Base-by-base conservation (phyloP, 1,284 basidiomycete genomes). In the Paramarasmius palmivorus region DNA sequence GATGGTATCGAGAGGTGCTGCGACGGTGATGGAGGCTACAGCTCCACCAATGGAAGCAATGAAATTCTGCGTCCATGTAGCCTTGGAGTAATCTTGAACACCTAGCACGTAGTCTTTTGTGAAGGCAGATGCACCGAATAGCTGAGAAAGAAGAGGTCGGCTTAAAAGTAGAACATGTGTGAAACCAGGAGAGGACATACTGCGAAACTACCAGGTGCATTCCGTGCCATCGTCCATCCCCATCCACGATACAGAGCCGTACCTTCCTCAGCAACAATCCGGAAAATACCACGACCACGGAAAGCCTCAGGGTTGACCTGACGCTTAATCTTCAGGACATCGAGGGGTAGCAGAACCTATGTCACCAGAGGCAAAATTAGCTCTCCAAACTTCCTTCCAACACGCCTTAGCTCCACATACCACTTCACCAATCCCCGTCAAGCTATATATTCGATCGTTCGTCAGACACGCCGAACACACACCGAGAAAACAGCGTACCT, bases 181-280 rank as follows among this genome's bases (percentile, higher is more conserved):
- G 44, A 35, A 20, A 38, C 8, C 52, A 44, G 32, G 40, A 47
- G 41, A 22, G 41, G 4, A 78, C 90, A 58, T 65, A 94, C 93
- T 52, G 96, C 94, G 63, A 99, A 99, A 52, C 84, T 89, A 14
- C 96, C 96, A 2, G 96, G 96, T 1, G 96, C 96, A 68, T 99
- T 99, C 54, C 96, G 85, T 1, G 95, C 95, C 78, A 98, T 92
- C 35, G 96, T 99, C 96, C 96, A 98, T 52, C 95, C 96, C 92
- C 95, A 98, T 37, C 96, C 96, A 60, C 95, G 87, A 75, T 99
- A 99, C 36, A 99, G 83, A 2, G 89, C 83, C 10, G 83, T 88
- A 55, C 95, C 94, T 68, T 99, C 97, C 63, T 99, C 95, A 61
- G 88, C 75, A 68, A 99, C 84, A 61, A 99, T 95, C 52, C 90